These are phyloP conservation scores for Eimeria acervulina DNA, from an alignment of 169 alveolate genomes.

Conservation along the genomic window DNA sequence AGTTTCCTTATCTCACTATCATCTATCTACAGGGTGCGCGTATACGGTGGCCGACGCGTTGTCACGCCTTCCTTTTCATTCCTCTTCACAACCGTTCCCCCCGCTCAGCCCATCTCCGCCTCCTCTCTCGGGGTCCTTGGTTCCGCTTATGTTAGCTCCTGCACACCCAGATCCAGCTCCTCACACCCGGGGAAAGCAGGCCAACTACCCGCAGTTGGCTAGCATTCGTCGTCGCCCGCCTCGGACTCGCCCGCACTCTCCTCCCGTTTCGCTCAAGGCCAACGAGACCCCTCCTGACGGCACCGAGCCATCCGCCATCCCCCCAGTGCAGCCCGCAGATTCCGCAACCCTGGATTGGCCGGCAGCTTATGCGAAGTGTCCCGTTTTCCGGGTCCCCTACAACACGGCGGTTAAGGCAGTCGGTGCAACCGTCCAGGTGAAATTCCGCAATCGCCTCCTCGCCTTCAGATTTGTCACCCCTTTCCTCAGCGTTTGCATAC, in stretches of 20 bases:
- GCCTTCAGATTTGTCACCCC: background rate
- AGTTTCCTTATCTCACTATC: background rate
- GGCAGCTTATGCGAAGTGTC: conserved; percentile 4
- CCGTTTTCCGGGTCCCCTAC: conserved; percentile 4
- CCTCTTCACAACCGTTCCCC: too few relatives aligned
- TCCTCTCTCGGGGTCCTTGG: too few relatives aligned
- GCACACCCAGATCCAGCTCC: too few relatives aligned
- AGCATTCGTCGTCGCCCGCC: too few relatives aligned
- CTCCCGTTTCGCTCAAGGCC: background rate
- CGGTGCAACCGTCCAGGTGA: background rate
- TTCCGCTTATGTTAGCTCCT: too few relatives aligned
- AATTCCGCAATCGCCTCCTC: background rate
- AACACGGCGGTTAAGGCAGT: background rate
- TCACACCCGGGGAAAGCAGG: too few relatives aligned
- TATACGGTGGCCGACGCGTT: background rate
- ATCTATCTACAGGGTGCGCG: background rate
- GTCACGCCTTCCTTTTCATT: background rate
- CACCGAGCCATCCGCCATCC: background rate
- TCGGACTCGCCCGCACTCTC: too few relatives aligned
- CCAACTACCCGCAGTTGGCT: too few relatives aligned
- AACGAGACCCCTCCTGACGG: background rate
- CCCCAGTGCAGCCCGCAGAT: background rate
- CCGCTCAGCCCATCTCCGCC: too few relatives aligned
- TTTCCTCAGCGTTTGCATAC: conserved; percentile 4
- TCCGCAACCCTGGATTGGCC: background rate